Conservation (phyloP, 371 early-diverging fungal genomes). For the Zancudomyces culisetae region DNA sequence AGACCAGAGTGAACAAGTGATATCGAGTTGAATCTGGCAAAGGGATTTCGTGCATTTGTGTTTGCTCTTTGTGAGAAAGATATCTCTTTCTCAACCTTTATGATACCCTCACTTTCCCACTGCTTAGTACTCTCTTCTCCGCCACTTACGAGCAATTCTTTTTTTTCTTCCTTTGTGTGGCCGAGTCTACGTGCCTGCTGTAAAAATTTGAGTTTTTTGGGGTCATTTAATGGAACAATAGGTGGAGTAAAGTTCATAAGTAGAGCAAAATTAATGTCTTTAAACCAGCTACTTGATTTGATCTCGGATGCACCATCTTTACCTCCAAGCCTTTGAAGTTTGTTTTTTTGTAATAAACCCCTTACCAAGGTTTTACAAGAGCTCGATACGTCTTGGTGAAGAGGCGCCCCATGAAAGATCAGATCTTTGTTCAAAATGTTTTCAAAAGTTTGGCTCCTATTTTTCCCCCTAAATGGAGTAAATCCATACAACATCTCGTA, state of each 20-base stretch:
- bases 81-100: slow-evolving; percentile 22
- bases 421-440: slow-evolving; percentile 62
- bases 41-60: slow-evolving; percentile 16
- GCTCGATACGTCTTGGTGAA: slow-evolving; percentile 27
- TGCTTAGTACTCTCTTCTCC: background rate
- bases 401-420: slow-evolving; percentile 42
- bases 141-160: slow-evolving; percentile 6
- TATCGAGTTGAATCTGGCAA: slow-evolving; percentile 24
- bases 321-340: slow-evolving; percentile 64
- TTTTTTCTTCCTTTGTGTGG: background rate
- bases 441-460: slow-evolving; percentile 64
- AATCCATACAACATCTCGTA: slow-evolving; percentile 91
- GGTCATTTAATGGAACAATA: slow-evolving; percentile 56
- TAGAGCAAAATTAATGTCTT: slow-evolving; percentile 78
- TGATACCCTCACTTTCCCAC: background rate
- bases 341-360: slow-evolving; percentile 71
- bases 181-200: slow-evolving; percentile 10
- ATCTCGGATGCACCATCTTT: slow-evolving; percentile 85
- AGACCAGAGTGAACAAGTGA: slow-evolving; percentile 22
- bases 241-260: slow-evolving; percentile 73
- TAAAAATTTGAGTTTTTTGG: slow-evolving; percentile 23
- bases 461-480: slow-evolving; percentile 86
- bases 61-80: slow-evolving; percentile 12
- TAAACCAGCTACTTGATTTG: slow-evolving; percentile 84
- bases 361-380: slow-evolving; percentile 53